These are phyloP conservation scores for Globisporangium nodosum DNA, from an alignment of 352 stramenopile genomes.

Conservation along the genomic window DNA sequence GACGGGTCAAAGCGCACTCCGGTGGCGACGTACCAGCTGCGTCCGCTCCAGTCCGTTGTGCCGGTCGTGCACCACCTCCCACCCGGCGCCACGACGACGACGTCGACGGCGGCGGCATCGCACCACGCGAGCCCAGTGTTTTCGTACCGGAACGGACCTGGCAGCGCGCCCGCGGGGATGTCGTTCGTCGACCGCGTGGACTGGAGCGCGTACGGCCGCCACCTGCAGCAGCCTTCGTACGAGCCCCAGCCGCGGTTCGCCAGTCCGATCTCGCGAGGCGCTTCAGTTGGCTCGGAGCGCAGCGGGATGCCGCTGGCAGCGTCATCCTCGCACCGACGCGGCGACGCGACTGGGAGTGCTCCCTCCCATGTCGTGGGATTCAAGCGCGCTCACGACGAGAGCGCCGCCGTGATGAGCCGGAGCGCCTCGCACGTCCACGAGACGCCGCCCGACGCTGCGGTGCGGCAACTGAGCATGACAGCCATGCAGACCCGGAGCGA, in stretches of 20 bases:
- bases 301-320: conserved; percentile 1
- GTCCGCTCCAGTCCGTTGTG: conserved; percentile 35
- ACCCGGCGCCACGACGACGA: conserved; percentile 7
- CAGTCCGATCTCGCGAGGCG: conserved; percentile 4
- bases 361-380: background rate
- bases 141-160: conserved; percentile 11
- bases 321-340: conserved; percentile 1
- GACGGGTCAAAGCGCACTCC: conserved; percentile 13
- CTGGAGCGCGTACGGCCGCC: conserved; percentile 24
- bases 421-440: background rate
- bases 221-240: conserved; percentile 9
- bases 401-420: background rate
- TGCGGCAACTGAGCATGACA: conserved; percentile 57
- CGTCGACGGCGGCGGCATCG: conserved; percentile 6
- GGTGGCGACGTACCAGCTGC: conserved; percentile 32
- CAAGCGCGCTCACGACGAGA: conserved; percentile 9
- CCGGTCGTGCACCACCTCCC: conserved; percentile 10
- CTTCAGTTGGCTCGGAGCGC: background rate
- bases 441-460: conserved; percentile 35
- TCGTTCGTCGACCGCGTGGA: conserved; percentile 21
- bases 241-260: conserved; percentile 12
- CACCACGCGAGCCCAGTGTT: conserved; percentile 14
- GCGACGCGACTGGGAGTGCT: background rate
- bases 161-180: conserved; percentile 12
- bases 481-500: conserved; percentile 56